Percentiles rank a stretch among this genome's conserved stretches.
phyloP scores from a whole-genome alignment of 1,284 basidiomycete species.

The Papiliotrema fonsecae region DNA sequence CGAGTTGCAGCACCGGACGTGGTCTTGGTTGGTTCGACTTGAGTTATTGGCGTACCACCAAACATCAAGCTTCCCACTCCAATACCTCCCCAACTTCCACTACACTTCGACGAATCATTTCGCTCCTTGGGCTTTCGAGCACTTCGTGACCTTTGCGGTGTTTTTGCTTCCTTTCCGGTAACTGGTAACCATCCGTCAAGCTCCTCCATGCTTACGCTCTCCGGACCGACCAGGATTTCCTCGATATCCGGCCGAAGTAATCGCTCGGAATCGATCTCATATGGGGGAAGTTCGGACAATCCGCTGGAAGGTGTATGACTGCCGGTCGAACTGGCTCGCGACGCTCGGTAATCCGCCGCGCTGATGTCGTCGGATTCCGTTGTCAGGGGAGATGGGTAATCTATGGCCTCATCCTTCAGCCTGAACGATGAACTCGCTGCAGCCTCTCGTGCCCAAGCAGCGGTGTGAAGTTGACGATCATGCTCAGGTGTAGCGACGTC shows the following conservation, averaged over 20 bases:
- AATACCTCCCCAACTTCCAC: constrained; percentile 36
- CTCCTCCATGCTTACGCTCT: constrained; percentile 41
- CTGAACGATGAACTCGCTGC: constrained; percentile 22
- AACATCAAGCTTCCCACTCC: constrained; percentile 28
- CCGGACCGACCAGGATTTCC: constrained; percentile 35
- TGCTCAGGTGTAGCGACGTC: constrained; percentile 37
- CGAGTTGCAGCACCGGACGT: not conserved
- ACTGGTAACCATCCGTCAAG: constrained; percentile 37
- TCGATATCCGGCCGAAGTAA: constrained; percentile 15
- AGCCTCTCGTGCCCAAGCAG: constrained; percentile 39
- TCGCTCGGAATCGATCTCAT: constrained; percentile 20
- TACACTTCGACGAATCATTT: constrained; percentile 8
- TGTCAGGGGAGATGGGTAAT: constrained; percentile 38
- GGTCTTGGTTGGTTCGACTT: not conserved
- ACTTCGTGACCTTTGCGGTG: constrained; percentile 1
- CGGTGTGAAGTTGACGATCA: constrained; percentile 35
- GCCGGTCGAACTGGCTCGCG: constrained; percentile 17
- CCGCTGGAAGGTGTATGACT: constrained; percentile 27
- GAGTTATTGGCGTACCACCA: not conserved
- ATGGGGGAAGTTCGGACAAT: constrained; percentile 29
- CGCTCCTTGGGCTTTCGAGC: constrained; percentile 6
- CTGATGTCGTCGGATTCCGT: constrained; percentile 23
- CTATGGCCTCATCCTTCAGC: constrained; percentile 39
- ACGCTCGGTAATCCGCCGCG: constrained; percentile 11
- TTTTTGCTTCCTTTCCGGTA: constrained; percentile 9